Conservation (phyloP, 331 rosid species). For the Cydonia oblonga region DNA sequence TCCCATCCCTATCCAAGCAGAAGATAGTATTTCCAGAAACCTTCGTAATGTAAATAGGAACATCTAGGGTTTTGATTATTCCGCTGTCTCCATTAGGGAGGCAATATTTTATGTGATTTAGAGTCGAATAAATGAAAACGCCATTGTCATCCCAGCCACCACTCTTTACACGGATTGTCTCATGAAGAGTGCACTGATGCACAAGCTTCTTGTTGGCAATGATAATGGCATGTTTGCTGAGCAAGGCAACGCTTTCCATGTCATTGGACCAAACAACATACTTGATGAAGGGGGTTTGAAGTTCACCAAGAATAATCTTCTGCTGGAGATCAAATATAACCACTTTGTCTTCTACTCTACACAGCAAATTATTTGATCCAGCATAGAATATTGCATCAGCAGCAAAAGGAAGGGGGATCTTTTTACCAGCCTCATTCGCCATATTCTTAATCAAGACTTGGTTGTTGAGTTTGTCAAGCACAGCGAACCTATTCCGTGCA, state of each 20-base stretch:
- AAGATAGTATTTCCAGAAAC: slow-evolving; percentile 67
- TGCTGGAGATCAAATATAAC: slow-evolving; percentile 83
- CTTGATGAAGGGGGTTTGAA: slow-evolving; percentile 78
- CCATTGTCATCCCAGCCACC: slow-evolving; percentile 99
- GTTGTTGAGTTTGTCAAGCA: slow-evolving; percentile 75
- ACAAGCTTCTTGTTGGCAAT: slow-evolving; percentile 84
- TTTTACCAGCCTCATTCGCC: slow-evolving; percentile 72
- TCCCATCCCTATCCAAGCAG: slow-evolving; percentile 96
- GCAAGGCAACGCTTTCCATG: slow-evolving; percentile 85
- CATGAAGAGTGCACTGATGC: slow-evolving; percentile 93
- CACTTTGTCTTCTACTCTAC: slow-evolving; percentile 86
- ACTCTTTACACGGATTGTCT: slow-evolving; percentile 94
- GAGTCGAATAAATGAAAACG: slow-evolving; percentile 78
- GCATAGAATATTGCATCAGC: slow-evolving; percentile 91
- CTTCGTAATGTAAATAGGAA: slow-evolving; percentile 84
- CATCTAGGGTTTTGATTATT: slow-evolving; percentile 77
- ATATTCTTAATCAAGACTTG: slow-evolving; percentile 62
- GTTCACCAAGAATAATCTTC: slow-evolving; percentile 70
- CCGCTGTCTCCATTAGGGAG: slow-evolving; percentile 95
- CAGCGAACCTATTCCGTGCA: slow-evolving; percentile 87
- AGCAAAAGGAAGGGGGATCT: slow-evolving; percentile 60
- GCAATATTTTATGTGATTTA: slow-evolving; percentile 88
- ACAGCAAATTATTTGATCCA: slow-evolving; percentile 77
- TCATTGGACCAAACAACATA: slow-evolving; percentile 86
- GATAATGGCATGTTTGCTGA: slow-evolving; percentile 84